phyloP scores from a whole-genome alignment of 2,329 filamentous ascomycete species.

The Aschersonia sp. region DNA sequence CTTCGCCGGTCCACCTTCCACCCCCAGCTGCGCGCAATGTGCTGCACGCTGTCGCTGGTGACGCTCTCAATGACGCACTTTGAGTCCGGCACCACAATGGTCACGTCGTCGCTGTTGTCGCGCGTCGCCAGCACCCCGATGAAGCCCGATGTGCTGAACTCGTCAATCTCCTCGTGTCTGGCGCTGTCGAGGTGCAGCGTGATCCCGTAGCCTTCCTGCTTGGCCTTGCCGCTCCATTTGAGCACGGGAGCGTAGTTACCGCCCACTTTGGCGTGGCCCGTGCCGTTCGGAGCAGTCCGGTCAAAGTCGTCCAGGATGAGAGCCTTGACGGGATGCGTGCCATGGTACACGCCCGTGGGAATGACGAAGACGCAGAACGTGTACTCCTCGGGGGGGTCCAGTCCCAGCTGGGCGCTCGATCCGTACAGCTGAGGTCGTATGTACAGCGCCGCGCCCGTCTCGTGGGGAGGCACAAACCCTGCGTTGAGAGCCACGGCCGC shows the following conservation, averaged over 20 bases:
- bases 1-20: slow-evolving; percentile 70
- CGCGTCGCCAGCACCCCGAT: slow-evolving; percentile 56
- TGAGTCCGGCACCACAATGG: slow-evolving; percentile 75
- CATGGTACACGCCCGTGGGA: slow-evolving; percentile 90
- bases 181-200: slow-evolving; percentile 85
- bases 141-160: slow-evolving; percentile 92
- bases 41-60: slow-evolving; percentile 63
- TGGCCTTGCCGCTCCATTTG: slow-evolving; percentile 70
- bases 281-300: slow-evolving; percentile 80
- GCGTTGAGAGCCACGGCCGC: slow-evolving; percentile 81
- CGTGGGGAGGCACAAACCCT: slow-evolving; percentile 78
- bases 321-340: slow-evolving; percentile 71
- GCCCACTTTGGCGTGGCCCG: slow-evolving; percentile 82
- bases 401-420: slow-evolving; percentile 70
- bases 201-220: slow-evolving; percentile 73
- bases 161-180: slow-evolving; percentile 73
- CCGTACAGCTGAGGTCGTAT: slow-evolving; percentile 82
- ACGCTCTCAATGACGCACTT: slow-evolving; percentile 78
- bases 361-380: slow-evolving; percentile 81
- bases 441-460: slow-evolving; percentile 84
- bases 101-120: slow-evolving; percentile 43
- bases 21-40: slow-evolving; percentile 63
- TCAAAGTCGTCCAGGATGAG: slow-evolving; percentile 89
- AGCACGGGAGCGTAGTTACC: slow-evolving; percentile 93
- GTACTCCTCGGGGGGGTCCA: slow-evolving; percentile 83